Percentiles rank a stretch among this genome's conserved stretches.
Evolutionary conservation across 2,329 filamentous ascomycete genomes (phyloP).

Genomic region (Clarireedia sp.): DNA sequence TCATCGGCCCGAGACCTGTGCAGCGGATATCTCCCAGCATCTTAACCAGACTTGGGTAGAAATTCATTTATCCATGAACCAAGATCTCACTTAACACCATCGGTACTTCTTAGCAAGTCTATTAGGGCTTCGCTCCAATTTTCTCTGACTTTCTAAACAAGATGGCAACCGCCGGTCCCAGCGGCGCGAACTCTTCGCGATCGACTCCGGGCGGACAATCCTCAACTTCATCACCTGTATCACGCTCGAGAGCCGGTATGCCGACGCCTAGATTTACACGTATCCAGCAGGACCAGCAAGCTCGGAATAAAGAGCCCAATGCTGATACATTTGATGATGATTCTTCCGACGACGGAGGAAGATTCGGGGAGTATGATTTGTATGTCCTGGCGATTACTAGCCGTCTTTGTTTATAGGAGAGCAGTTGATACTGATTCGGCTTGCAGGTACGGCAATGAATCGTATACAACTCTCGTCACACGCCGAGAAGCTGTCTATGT

Average conservation of each 20-base stretch:
- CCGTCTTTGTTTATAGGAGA: neutral
- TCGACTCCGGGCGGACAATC: neutral
- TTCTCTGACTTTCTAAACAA: neutral
- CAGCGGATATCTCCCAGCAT: too few species aligned
- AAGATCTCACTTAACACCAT: neutral
- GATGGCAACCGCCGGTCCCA: neutral
- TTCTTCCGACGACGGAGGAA: conserved; percentile 10
- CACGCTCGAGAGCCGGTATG: neutral
- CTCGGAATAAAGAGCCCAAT: conserved; percentile 50
- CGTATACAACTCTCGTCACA: conserved; percentile 17
- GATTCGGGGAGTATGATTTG: conserved; percentile 14
- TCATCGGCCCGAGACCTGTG: too few species aligned
- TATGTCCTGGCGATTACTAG: conserved; percentile 9
- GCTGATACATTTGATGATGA: conserved; percentile 30
- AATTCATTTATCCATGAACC: too few species aligned
- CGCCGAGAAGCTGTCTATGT: conserved; percentile 45
- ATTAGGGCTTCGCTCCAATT: neutral
- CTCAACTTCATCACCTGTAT: neutral
- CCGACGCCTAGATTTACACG: conserved; percentile 33
- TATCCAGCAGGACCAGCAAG: conserved; percentile 50
- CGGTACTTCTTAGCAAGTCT: neutral
- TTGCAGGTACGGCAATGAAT: conserved; percentile 20
- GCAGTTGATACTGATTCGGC: neutral
- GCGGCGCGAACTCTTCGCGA: conserved; percentile 1
- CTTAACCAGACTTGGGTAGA: too few species aligned